Percentiles rank a stretch among this genome's conserved stretches.
Evolutionary conservation across 768 basidiomycete genomes (phyloP).

Genomic region (Trametes coccinea): DNA sequence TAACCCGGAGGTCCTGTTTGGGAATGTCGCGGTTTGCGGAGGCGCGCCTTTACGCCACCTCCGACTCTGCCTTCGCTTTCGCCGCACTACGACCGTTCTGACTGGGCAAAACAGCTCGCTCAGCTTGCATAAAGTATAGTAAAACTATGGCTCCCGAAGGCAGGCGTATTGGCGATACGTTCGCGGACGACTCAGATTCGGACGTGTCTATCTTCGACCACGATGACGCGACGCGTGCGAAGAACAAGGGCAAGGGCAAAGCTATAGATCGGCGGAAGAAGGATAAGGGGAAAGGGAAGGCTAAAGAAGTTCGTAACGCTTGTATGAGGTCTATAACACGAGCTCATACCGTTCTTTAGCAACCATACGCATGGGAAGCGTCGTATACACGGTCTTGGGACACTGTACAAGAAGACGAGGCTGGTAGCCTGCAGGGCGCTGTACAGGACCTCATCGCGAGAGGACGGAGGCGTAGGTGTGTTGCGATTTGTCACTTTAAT

Average conservation of each 20-base stretch:
- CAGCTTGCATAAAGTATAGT: too few relatives aligned
- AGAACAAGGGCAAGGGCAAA: conserved; percentile 53
- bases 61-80: too few relatives aligned
- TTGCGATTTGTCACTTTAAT: conserved; percentile 14
- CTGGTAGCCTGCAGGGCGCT: conserved; percentile 84
- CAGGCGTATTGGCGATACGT: conserved; percentile 27
- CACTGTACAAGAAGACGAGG: conserved; percentile 93
- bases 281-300: conserved; percentile 57
- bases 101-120: too few relatives aligned
- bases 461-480: conserved; percentile 70
- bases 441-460: conserved; percentile 89
- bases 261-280: conserved; percentile 50
- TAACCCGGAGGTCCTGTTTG: too few relatives aligned
- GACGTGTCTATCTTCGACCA: conserved; percentile 53
- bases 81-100: too few relatives aligned
- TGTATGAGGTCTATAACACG: too few relatives aligned
- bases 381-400: conserved; percentile 96
- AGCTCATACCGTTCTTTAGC: conserved; percentile 40
- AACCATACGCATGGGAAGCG: conserved; percentile 95
- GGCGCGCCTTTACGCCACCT: too few relatives aligned
- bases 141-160: conserved; percentile 26
- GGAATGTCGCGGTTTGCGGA: too few relatives aligned
- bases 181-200: conserved; percentile 66
- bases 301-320: conserved; percentile 46
- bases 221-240: conserved; percentile 32